Evolutionary conservation across 352 stramenopile species (phyloP).

Genomic region (Globisporangium nagaii): DNA sequence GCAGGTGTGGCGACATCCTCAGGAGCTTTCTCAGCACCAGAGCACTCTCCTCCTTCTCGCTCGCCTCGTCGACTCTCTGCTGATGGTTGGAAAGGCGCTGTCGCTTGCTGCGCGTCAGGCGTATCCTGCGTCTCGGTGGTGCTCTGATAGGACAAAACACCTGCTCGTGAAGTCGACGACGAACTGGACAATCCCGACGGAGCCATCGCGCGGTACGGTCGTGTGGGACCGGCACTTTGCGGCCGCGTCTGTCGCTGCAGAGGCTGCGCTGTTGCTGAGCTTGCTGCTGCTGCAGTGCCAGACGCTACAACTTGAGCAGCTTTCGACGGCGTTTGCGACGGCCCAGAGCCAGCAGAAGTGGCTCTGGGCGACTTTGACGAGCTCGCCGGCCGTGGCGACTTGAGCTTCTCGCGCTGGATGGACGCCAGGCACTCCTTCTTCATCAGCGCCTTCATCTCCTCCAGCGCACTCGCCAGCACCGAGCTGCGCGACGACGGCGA

Average conservation of each 20-base stretch:
- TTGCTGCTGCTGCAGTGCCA: background rate
- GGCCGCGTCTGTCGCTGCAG: background rate
- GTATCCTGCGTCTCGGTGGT: too few relatives aligned
- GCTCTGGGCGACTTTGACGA: slow-evolving; percentile 6
- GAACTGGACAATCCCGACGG: background rate
- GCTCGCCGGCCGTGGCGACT: slow-evolving; percentile 4
- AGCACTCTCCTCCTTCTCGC: too few relatives aligned
- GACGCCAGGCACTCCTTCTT: slow-evolving; percentile 24
- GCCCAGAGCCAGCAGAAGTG: background rate
- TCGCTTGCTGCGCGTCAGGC: too few relatives aligned
- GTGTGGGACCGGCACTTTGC: slow-evolving; percentile 12
- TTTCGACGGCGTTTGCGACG: background rate
- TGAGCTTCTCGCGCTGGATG: slow-evolving; percentile 29
- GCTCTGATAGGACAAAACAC: too few relatives aligned
- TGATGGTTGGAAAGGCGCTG: too few relatives aligned
- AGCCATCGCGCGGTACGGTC: background rate
- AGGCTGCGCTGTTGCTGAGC: background rate
- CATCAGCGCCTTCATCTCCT: slow-evolving; percentile 31
- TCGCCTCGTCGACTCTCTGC: too few relatives aligned
- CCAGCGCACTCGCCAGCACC: slow-evolving; percentile 24
- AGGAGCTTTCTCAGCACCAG: too few relatives aligned
- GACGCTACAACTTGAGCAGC: background rate
- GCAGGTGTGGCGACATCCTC: too few relatives aligned
- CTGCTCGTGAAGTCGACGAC: background rate
- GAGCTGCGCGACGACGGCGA: slow-evolving; percentile 18